phyloP scores from a whole-genome alignment of 2,329 filamentous ascomycete genomes.

The Keithomyces neogunnii region DNA sequence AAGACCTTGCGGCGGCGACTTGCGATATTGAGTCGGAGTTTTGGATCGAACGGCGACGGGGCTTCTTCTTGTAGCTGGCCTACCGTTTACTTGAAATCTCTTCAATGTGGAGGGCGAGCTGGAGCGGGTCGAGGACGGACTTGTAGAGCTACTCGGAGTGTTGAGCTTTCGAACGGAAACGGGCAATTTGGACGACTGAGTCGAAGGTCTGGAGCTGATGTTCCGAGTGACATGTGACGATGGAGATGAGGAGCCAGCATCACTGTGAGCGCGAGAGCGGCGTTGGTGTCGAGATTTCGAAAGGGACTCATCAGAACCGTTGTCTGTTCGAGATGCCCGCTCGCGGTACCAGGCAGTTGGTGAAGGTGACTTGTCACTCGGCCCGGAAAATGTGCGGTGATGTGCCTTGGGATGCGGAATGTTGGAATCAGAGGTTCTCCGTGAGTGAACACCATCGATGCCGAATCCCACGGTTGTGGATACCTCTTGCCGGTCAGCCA shows the following conservation, averaged over 20 bases:
- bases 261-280: conserved; percentile 50
- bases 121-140: conserved; percentile 44
- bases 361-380: conserved; percentile 51
- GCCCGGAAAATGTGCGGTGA: conserved; percentile 47
- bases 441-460: conserved; percentile 42
- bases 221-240: conserved; percentile 19
- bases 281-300: conserved; percentile 18
- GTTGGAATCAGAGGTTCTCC: conserved; percentile 66
- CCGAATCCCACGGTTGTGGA: conserved; percentile 47
- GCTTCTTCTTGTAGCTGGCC: conserved; percentile 24
- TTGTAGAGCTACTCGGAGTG: conserved; percentile 36
- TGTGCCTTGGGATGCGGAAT: conserved; percentile 43
- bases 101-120: conserved; percentile 44
- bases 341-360: conserved; percentile 58
- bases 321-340: conserved; percentile 9
- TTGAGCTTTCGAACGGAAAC: conserved; percentile 36
- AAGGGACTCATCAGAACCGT: neutral
- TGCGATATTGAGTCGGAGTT: conserved; percentile 34
- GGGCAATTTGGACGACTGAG: conserved; percentile 34
- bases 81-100: conserved; percentile 32
- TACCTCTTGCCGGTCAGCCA: conserved; percentile 47
- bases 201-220: conserved; percentile 18
- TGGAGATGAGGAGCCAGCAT: conserved; percentile 36
- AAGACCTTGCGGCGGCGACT: conserved; percentile 31
- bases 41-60: conserved; percentile 32